phyloP scores from a whole-genome alignment of 352 stramenopile species.

The Phytophthora citricola region DNA sequence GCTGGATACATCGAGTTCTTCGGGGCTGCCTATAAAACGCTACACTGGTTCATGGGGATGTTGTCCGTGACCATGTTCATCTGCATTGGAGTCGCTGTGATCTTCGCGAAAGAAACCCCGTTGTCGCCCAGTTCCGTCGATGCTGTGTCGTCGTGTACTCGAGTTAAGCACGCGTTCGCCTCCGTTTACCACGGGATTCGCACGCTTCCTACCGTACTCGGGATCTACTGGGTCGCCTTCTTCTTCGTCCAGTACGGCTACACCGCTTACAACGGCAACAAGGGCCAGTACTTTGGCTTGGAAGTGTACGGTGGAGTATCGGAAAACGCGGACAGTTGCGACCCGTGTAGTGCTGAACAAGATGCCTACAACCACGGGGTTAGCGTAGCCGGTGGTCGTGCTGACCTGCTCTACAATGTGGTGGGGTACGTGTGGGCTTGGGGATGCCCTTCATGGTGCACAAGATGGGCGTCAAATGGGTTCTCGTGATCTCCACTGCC shows the following conservation, averaged over 20 bases:
- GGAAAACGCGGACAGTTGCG: constrained; percentile 46
- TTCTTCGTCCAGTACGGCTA: constrained; percentile 54
- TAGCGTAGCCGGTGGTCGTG: constrained; percentile 42
- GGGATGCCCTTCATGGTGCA: constrained; percentile 45
- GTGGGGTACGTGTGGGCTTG: constrained; percentile 50
- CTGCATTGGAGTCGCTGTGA: constrained; percentile 32
- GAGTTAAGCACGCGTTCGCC: constrained; percentile 35
- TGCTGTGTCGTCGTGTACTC: constrained; percentile 15
- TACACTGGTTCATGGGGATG: constrained; percentile 63
- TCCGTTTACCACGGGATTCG: constrained; percentile 43
- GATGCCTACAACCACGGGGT: constrained; percentile 51
- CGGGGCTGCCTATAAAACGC: constrained; percentile 44
- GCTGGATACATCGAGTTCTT: constrained; percentile 58
- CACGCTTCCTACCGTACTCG: constrained; percentile 35
- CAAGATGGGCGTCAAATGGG: constrained; percentile 48
- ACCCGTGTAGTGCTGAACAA: constrained; percentile 41
- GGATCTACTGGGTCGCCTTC: constrained; percentile 44
- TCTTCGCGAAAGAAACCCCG: constrained; percentile 43
- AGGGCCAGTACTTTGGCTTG: constrained; percentile 67
- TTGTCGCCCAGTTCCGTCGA: constrained; percentile 22
- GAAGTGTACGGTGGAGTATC: constrained; percentile 48
- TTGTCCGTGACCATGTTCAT: constrained; percentile 47
- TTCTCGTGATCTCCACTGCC: constrained; percentile 35
- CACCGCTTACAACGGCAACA: constrained; percentile 66
- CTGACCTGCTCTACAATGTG: constrained; percentile 50